These are phyloP conservation scores for Ecytonucleospora hepatopenaei DNA, from an alignment of 371 early-diverging fungal genomes.

Conservation along the genomic window DNA sequence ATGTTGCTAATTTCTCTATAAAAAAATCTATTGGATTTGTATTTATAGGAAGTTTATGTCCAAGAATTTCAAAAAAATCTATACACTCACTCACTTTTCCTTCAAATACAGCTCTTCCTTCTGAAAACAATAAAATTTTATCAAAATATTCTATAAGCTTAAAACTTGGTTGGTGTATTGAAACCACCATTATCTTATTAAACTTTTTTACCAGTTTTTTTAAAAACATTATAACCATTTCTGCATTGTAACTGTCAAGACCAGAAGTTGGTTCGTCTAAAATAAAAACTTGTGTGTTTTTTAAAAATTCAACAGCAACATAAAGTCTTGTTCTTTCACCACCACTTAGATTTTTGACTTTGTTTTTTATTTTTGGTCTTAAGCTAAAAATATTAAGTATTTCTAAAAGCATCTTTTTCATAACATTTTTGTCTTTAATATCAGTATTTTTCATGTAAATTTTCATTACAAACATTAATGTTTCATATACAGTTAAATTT, in stretches of 20 bases:
- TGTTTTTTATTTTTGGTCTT: constrained; percentile 34
- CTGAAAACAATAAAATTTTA: constrained; percentile 66
- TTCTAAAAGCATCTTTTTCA: background rate
- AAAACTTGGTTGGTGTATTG: constrained; percentile 81
- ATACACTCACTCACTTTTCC: constrained; percentile 55
- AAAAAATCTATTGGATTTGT: constrained; percentile 58
- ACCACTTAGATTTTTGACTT: constrained; percentile 52
- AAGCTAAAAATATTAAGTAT: constrained; percentile 54
- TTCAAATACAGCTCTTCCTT: constrained; percentile 54
- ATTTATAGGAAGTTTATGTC: constrained; percentile 62
- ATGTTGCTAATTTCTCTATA: background rate
- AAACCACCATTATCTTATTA: constrained; percentile 73
- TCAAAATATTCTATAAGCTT: constrained; percentile 77
- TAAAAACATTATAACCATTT: constrained; percentile 70
- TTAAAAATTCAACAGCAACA: constrained; percentile 53
- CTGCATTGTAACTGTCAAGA: constrained; percentile 75
- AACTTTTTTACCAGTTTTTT: constrained; percentile 63
- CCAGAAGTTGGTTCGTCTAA: constrained; percentile 75
- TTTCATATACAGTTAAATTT: constrained; percentile 50
- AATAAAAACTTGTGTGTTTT: constrained; percentile 54
- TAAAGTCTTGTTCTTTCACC: constrained; percentile 55
- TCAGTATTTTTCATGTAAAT: background rate
- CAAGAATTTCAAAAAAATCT: constrained; percentile 59
- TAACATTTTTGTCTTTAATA: background rate
- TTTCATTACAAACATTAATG: constrained; percentile 36